These are phyloP conservation scores for Chaetoceros muelleri DNA, from an alignment of 108 stramenopile species.

Conservation along the genomic window DNA sequence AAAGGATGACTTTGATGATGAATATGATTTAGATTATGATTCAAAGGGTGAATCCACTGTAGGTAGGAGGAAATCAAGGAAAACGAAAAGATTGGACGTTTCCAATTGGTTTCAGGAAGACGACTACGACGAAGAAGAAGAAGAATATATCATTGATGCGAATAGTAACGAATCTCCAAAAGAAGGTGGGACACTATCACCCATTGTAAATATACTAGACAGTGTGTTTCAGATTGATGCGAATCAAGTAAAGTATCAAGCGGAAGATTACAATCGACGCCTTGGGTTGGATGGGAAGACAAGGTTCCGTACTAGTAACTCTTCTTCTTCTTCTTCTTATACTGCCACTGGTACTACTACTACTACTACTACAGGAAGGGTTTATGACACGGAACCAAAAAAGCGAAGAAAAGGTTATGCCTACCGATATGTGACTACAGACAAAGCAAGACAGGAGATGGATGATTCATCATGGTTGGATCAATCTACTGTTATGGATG, in stretches of 20 bases:
- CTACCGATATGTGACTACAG: slow-evolving; percentile 28
- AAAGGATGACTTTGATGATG: slow-evolving; percentile 4
- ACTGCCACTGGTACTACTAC: neutral
- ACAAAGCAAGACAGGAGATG: neutral
- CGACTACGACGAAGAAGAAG: slow-evolving; percentile 20
- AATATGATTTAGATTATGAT: neutral
- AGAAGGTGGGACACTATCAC: slow-evolving; percentile 6
- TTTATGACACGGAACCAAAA: neutral
- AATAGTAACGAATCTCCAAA: neutral
- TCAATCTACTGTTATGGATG: too few species aligned
- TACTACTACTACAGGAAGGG: neutral
- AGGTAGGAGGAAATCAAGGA: neutral
- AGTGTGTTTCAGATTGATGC: slow-evolving; percentile 25
- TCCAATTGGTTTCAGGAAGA: slow-evolving; percentile 20
- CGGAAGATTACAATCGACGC: slow-evolving; percentile 26
- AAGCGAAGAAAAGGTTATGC: slow-evolving; percentile 42
- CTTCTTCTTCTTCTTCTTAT: neutral
- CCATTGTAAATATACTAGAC: slow-evolving; percentile 18
- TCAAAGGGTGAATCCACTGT: neutral
- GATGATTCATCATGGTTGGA: slow-evolving; percentile 3
- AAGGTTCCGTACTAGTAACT: neutral
- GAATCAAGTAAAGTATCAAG: slow-evolving; percentile 22
- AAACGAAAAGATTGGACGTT: slow-evolving; percentile 11
- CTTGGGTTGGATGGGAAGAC: slow-evolving; percentile 20
- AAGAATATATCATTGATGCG: neutral